These are phyloP conservation scores for Amniculicola lignicola DNA, from an alignment of 495 filamentous ascomycete species.

Conservation along the genomic window DNA sequence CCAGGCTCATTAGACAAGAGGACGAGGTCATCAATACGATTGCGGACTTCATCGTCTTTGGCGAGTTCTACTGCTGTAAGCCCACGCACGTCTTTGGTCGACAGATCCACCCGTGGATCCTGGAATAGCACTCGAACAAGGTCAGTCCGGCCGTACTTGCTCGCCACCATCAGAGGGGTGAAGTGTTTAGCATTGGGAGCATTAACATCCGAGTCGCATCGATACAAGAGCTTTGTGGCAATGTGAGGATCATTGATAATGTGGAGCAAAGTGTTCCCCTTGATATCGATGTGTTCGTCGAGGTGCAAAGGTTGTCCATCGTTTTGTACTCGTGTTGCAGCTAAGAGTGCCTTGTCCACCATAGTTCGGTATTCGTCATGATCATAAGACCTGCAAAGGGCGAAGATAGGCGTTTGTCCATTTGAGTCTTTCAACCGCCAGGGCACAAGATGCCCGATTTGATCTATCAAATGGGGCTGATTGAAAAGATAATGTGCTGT, in stretches of 20 bases:
- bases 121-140: slow-evolving; percentile 84
- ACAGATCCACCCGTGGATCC: slow-evolving; percentile 81
- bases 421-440: slow-evolving; percentile 93
- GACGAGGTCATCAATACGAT: slow-evolving; percentile 90
- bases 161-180: slow-evolving; percentile 97
- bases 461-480: slow-evolving; percentile 71
- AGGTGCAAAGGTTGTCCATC: slow-evolving; percentile 79
- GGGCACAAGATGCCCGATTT: slow-evolving; percentile 71
- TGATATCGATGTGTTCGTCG: slow-evolving; percentile 87
- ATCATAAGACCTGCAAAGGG: slow-evolving; percentile 91
- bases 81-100: slow-evolving; percentile 79
- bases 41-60: slow-evolving; percentile 96
- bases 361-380: slow-evolving; percentile 81
- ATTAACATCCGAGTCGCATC: slow-evolving; percentile 91
- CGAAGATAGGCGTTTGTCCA: slow-evolving; percentile 94
- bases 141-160: slow-evolving; percentile 94
- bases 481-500: slow-evolving; percentile 96
- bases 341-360: slow-evolving; percentile 74
- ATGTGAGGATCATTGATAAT: slow-evolving; percentile 84
- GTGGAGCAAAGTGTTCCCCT: slow-evolving; percentile 91
- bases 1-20: slow-evolving; percentile 71
- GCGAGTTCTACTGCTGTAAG: slow-evolving; percentile 94
- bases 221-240: slow-evolving; percentile 67
- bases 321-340: slow-evolving; percentile 69
- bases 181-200: slow-evolving; percentile 94